Base-by-base conservation (phyloP, 1,139 yeast genomes). In the Diutina siamensis region DNA sequence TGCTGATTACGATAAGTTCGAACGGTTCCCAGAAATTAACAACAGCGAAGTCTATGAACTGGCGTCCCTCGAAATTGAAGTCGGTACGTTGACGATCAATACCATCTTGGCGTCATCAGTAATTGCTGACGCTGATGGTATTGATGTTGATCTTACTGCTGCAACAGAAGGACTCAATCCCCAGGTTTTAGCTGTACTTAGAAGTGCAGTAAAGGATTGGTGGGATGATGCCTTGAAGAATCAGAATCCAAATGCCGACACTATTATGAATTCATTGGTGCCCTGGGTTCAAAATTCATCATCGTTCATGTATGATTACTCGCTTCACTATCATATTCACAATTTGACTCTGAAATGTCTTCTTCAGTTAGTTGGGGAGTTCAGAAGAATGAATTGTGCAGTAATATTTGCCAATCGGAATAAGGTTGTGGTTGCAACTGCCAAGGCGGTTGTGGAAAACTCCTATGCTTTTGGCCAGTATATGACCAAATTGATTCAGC, bases 391-490 rank as follows among this genome's bases (percentile, higher is more conserved):
- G 68, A 94, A 95, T 20, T 80, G 95, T 1, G 68, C 72, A 28
- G 79, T 88, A 13, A 77, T 92, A 2, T 85, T 76, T 68, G 96
- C 96, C 2, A 83, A 83, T 57, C 75, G 94, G 55, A 84, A 82
- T 55, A 81, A 83, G 51, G 62, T 89, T 44, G 63, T 92, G 33
- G 60, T 94, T 45, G 79, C 78, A 56, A 89, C 98, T 0, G 66
- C 78, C 18, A 92, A 92, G 59, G 69, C 76, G 2, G 75, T 84
- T 0, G 94, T 92, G 27, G 96, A 83, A 50, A 87, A 83, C 55
- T 87, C 96, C 1, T 87, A 85, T 60, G 95, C 97, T 0, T 89
- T 83, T 60, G 94, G 96, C n/a, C 88, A 86, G 53, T 88, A 88
- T 57, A 69, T 88, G 44, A 72, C 86, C 42, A 83, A 85, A 52